phyloP scores from a whole-genome alignment of 371 early-diverging fungal genomes.

The Cokeromyces recurvatus region DNA sequence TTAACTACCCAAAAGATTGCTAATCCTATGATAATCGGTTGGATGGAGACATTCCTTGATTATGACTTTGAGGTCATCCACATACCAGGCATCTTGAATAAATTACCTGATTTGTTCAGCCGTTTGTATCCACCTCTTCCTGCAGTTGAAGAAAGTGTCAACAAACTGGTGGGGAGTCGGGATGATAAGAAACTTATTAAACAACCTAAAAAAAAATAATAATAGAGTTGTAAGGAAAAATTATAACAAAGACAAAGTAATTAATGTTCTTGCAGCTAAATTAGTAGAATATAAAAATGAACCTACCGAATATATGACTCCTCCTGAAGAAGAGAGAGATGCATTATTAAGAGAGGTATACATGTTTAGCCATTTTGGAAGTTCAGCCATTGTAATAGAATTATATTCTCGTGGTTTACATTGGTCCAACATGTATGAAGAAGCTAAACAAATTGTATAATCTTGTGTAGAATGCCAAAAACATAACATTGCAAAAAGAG shows the following conservation, averaged over 20 bases:
- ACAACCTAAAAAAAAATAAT: no score
- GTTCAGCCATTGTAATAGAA: neutral
- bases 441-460: neutral
- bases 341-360: slow-evolving; percentile 6
- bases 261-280: neutral
- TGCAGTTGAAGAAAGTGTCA: no score
- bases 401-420: slow-evolving; percentile 10
- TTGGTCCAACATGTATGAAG: neutral
- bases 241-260: neutral
- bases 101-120: no score
- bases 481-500: slow-evolving; percentile 5
- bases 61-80: no score
- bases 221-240: no score
- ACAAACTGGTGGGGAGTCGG: no score
- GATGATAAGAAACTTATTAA: no score
- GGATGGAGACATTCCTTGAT: no score
- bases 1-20: no score
- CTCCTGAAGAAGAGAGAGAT: slow-evolving; percentile 3
- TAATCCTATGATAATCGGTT: no score
- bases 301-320: slow-evolving; percentile 1
- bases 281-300: neutral
- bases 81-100: no score
- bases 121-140: no score
- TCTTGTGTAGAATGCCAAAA: slow-evolving; percentile 12
- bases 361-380: slow-evolving; percentile 12